Evolutionary conservation across 148 eudicot genomes (phyloP), one percentile per base, ranked within the genome.

Genomic region (Persicaria maculosa): DNA sequence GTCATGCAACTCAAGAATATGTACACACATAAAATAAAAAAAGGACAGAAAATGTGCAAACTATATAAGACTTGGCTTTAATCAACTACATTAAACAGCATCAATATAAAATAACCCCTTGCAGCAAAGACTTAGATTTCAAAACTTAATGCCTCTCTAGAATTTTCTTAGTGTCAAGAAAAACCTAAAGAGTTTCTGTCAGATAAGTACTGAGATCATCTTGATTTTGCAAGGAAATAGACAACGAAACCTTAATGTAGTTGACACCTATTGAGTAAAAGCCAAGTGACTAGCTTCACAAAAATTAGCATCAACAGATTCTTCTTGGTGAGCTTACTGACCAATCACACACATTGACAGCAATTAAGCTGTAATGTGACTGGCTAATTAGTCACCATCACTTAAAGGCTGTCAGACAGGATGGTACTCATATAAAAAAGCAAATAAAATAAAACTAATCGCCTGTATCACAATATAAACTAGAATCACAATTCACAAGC

Each of bases 251-350:
- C 8, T 20, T 58, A 5, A 58, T 58, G 20, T 58, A 58, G 64
- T 58, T 58, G 40, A 11, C 40, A 20, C 4, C 64, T 5, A 22
- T 9, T 22, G 9, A 20, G 9, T 11, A 19, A 59, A 59, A 59
- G 65, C 65, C 65, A 59, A 22, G 22, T 59, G 20, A 9, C 65
- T 7, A 59, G 65, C 65, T 7, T 59, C 65, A 59, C 40, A 64
- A 31, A 14, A 36, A 4, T 4, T 11, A 40, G 46, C 69, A 15
- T 64, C 69, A 64, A 15, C 45, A 36, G 0, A 64, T 64, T 12
- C 45, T 40, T 64, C n/a, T 64, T 0, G 69, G 19, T 64, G 69
- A 40, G 69, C 69, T 64, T 64, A 64, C 69, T 64, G 69, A 64
- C 69, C 45, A 64, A 64, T 64, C 69, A 64, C 69, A 64, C 45